A percentile compares a stretch with the other conserved stretches of the same genome.
phyloP scores from a whole-genome alignment of 495 filamentous ascomycete species.

The Penicillium daleae region DNA sequence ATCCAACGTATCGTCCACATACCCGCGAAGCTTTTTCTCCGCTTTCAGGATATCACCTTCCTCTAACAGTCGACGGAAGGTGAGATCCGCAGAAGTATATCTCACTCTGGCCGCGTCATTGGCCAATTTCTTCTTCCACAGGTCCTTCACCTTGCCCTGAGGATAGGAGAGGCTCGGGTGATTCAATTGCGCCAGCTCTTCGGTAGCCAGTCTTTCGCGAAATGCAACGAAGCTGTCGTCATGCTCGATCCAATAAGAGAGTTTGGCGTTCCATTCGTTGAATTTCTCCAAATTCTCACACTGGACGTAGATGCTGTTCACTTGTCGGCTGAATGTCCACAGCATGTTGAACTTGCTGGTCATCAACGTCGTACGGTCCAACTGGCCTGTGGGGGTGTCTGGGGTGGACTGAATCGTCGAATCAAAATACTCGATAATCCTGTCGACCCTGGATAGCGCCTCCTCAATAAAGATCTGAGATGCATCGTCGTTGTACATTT shows the following conservation, averaged over 20 bases:
- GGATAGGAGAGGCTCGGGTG: not conserved
- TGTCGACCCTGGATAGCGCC: conserved; percentile 19
- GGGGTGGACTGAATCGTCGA: conserved; percentile 5
- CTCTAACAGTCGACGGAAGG: conserved; percentile 15
- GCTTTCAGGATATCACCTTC: conserved; percentile 24
- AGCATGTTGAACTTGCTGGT: conserved; percentile 15
- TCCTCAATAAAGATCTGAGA: conserved; percentile 14
- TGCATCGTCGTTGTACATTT: conserved; percentile 23
- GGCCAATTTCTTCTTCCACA: conserved; percentile 16
- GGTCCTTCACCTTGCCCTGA: conserved; percentile 1
- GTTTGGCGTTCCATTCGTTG: conserved; percentile 13
- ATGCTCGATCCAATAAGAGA: conserved; percentile 9
- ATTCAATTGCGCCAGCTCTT: not conserved
- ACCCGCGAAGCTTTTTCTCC: conserved; percentile 19
- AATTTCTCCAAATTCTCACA: conserved; percentile 17
- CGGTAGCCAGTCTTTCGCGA: conserved; percentile 7
- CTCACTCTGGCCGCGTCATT: conserved; percentile 15
- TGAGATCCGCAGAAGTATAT: conserved; percentile 13
- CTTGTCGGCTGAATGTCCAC: conserved; percentile 9
- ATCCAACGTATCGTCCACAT: conserved; percentile 10
- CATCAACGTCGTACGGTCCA: conserved; percentile 3
- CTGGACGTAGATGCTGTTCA: conserved; percentile 9
- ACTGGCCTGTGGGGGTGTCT: conserved; percentile 4
- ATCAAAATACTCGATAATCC: conserved; percentile 10
- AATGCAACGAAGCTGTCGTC: conserved; percentile 17